These are phyloP conservation scores for Perkinsus chesapeaki DNA, from an alignment of 169 alveolate species.

Conservation along the genomic window DNA sequence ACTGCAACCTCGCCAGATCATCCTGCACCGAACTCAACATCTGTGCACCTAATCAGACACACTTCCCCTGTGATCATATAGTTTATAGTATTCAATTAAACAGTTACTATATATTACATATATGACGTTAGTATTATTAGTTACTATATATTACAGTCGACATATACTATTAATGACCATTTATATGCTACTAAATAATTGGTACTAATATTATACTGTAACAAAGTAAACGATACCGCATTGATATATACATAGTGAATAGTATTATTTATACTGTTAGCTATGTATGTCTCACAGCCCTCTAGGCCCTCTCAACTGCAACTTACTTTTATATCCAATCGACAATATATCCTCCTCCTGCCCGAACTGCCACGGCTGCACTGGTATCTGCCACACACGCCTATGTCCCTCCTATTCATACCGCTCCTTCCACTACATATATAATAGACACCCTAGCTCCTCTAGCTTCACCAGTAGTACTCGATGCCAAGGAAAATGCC, in stretches of 20 bases:
- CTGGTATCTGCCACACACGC: neutral
- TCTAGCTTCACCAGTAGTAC: neutral
- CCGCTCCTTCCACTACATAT: neutral
- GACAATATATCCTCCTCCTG: neutral
- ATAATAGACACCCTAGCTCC: neutral
- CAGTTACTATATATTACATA: no score
- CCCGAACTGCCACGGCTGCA: neutral
- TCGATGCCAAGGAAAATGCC: neutral
- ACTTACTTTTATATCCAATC: neutral
- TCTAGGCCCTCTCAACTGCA: neutral
- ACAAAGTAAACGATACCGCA: no score
- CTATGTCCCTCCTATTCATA: neutral
- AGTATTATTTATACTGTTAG: no score
- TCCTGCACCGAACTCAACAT: neutral
- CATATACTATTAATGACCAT: no score
- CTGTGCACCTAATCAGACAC: neutral
- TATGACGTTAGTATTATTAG: no score
- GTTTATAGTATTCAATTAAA: no score
- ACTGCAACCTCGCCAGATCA: neutral
- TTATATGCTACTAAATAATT: no score
- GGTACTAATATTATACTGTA: no score
- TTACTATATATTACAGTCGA: no score
- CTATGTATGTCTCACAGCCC: no score
- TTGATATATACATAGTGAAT: no score
- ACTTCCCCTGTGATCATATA: no score